These are phyloP conservation scores for Lodderomyces jiufengensis DNA, from an alignment of 1,139 yeast genomes.

Conservation along the genomic window DNA sequence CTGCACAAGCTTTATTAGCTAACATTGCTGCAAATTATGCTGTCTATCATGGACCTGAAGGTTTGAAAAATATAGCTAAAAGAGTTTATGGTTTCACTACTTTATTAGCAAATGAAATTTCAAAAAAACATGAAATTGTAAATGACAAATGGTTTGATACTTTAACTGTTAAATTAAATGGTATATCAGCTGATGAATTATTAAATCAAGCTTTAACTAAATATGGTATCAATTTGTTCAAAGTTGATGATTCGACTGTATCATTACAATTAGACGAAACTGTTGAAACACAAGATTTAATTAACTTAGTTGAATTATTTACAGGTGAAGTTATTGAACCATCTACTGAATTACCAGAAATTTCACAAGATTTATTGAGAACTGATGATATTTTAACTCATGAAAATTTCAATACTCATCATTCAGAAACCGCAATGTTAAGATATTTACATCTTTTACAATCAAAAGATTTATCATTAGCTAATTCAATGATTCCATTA, in stretches of 20 bases:
- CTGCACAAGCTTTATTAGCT: conserved; percentile 95
- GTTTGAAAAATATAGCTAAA: conserved; percentile 74
- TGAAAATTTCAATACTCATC: conserved; percentile 81
- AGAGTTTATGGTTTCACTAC: conserved; percentile 77
- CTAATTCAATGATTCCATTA: conserved; percentile 94
- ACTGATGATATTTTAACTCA: conserved; percentile 62
- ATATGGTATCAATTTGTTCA: conserved; percentile 72
- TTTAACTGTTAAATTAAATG: conserved; percentile 59
- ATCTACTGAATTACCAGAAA: conserved; percentile 41
- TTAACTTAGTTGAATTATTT: conserved; percentile 55
- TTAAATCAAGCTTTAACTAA: conserved; percentile 55
- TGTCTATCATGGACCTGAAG: conserved; percentile 93
- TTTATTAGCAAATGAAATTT: conserved; percentile 59
- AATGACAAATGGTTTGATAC: conserved; percentile 85
- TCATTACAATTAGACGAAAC: conserved; percentile 88
- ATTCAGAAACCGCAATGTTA: conserved; percentile 91
- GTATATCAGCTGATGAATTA: conserved; percentile 51
- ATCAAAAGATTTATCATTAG: conserved; percentile 84
- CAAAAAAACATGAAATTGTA: conserved; percentile 43
- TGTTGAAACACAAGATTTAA: conserved; percentile 60
- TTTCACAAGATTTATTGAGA: conserved; percentile 57
- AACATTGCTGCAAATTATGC: conserved; percentile 95
- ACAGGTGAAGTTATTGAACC: conserved; percentile 29
- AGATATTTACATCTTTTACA: conserved; percentile 86
- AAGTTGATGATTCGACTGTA: conserved; percentile 58